Percentiles rank a stretch among this genome's conserved stretches.
Evolutionary conservation across 768 basidiomycete species (phyloP).

Genomic region (Tricholomella constricta): DNA sequence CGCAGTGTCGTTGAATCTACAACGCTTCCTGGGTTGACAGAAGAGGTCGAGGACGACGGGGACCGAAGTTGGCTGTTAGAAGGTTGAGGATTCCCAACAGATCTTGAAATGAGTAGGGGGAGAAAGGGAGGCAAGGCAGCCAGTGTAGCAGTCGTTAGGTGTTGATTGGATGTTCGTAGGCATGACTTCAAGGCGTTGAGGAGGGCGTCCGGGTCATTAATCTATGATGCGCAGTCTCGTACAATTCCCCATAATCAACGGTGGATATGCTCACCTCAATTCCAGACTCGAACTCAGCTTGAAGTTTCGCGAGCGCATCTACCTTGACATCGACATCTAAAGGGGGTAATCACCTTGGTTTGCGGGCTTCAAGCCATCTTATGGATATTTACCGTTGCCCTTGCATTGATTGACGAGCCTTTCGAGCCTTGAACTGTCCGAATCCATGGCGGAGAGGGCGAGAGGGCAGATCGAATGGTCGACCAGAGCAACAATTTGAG

Average conservation of each 20-base stretch:
- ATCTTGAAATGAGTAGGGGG: constrained; percentile 57
- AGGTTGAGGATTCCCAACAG: constrained; percentile 27
- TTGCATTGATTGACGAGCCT: constrained; percentile 66
- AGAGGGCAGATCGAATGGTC: constrained; percentile 5
- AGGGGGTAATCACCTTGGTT: constrained; percentile 9
- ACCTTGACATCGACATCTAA: constrained; percentile 80
- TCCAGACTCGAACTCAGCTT: constrained; percentile 71
- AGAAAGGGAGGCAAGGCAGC: constrained; percentile 67
- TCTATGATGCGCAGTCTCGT: constrained; percentile 41
- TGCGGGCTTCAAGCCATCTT: constrained; percentile 6
- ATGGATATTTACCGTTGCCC: constrained; percentile 51
- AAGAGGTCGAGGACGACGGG: constrained; percentile 55
- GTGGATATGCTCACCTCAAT: constrained; percentile 53
- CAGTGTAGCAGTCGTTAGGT: constrained; percentile 77
- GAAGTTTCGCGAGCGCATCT: constrained; percentile 78
- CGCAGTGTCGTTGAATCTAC: constrained; percentile 65
- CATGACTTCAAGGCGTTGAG: constrained; percentile 71
- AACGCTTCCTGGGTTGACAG: constrained; percentile 40
- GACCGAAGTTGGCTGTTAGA: constrained; percentile 41
- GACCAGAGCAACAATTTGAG: neutral
- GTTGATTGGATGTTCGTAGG: constrained; percentile 80
- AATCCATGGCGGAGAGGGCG: constrained; percentile 46
- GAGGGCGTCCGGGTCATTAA: constrained; percentile 71
- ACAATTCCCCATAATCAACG: neutral
- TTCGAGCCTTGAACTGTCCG: constrained; percentile 52